Conservation (phyloP, 768 basidiomycete species). For the Ephemerocybe angulata region DNA sequence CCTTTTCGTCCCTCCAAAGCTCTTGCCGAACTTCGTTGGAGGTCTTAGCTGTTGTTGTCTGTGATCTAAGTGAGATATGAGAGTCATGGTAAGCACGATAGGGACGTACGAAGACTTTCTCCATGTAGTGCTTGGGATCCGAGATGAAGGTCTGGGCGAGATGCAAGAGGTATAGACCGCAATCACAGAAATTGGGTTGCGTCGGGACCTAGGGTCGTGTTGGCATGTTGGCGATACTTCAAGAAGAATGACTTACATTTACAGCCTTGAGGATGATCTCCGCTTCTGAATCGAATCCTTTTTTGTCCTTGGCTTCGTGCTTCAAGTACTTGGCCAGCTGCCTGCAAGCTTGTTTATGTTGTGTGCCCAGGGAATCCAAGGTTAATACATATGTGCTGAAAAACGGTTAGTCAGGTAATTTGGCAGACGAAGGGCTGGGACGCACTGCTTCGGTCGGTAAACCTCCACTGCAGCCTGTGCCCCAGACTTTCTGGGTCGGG, state of each 20-base stretch:
- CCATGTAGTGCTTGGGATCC: conserved; percentile 49
- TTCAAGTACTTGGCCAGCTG: conserved; percentile 65
- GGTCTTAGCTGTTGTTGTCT: conserved; percentile 27
- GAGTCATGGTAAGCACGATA: not conserved
- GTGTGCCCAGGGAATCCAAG: conserved; percentile 80
- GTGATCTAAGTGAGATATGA: not conserved
- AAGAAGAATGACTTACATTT: conserved; percentile 36
- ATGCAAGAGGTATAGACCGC: conserved; percentile 89
- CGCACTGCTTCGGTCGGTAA: conserved; percentile 5
- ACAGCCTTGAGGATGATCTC: conserved; percentile 44
- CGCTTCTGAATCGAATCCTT: conserved; percentile 32
- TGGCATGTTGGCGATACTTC: not conserved
- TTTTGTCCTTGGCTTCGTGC: conserved; percentile 77
- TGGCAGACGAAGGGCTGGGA: not conserved
- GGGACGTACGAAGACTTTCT: conserved; percentile 44
- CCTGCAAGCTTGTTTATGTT: conserved; percentile 63
- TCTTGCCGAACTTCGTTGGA: conserved; percentile 35
- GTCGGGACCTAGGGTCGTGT: conserved; percentile 63
- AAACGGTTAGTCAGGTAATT: not conserved
- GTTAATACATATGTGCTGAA: conserved; percentile 78
- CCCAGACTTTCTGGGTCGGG: not conserved
- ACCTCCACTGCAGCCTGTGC: not conserved
- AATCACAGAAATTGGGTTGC: conserved; percentile 90
- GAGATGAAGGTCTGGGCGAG: conserved; percentile 75
- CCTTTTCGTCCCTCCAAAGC: conserved; percentile 52